A percentile compares a stretch with the other conserved stretches of the same genome.
These are phyloP conservation scores for Ilyonectria destructans DNA, from an alignment of 2,329 filamentous ascomycete genomes.

Conservation along the genomic window DNA sequence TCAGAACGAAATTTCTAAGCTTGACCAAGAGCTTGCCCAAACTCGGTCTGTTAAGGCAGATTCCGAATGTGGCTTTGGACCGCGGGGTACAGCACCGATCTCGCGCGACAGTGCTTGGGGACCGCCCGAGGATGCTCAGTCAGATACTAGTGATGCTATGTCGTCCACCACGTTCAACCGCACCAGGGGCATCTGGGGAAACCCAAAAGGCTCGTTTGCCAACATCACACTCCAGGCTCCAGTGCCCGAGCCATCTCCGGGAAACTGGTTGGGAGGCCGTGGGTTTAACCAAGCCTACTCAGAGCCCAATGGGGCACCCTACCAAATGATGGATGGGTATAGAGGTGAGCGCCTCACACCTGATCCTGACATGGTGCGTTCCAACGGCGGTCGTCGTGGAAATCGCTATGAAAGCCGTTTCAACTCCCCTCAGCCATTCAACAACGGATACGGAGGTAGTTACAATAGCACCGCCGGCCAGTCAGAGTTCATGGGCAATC, in stretches of 20 bases:
- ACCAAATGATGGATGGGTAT: conserved; percentile 58
- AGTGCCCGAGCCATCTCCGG: conserved; percentile 55
- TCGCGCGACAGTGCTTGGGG: conserved; percentile 68
- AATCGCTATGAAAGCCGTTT: conserved; percentile 66
- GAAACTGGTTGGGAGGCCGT: conserved; percentile 64
- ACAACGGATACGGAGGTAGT: conserved; percentile 55
- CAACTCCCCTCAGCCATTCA: conserved; percentile 53
- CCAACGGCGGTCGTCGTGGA: conserved; percentile 61
- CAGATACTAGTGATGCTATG: conserved; percentile 71
- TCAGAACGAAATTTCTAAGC: conserved; percentile 78
- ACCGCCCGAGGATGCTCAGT: conserved; percentile 68
- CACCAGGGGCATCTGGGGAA: conserved; percentile 71
- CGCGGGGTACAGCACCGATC: conserved; percentile 40
- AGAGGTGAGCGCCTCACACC: conserved; percentile 64
- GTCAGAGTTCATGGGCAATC: conserved; percentile 56
- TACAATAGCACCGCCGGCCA: conserved; percentile 55
- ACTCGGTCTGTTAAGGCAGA: conserved; percentile 74
- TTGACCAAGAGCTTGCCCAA: conserved; percentile 81
- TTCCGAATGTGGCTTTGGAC: conserved; percentile 44
- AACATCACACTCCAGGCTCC: conserved; percentile 55
- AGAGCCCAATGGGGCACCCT: conserved; percentile 57
- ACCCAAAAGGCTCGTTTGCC: conserved; percentile 60
- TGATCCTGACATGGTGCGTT: conserved; percentile 66
- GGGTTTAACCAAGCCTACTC: conserved; percentile 57
- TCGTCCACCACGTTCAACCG: conserved; percentile 69